Evolutionary conservation across 768 basidiomycete genomes (phyloP), one percentile per base, ranked within the genome.

Genomic region (Phallus indusiatus): DNA sequence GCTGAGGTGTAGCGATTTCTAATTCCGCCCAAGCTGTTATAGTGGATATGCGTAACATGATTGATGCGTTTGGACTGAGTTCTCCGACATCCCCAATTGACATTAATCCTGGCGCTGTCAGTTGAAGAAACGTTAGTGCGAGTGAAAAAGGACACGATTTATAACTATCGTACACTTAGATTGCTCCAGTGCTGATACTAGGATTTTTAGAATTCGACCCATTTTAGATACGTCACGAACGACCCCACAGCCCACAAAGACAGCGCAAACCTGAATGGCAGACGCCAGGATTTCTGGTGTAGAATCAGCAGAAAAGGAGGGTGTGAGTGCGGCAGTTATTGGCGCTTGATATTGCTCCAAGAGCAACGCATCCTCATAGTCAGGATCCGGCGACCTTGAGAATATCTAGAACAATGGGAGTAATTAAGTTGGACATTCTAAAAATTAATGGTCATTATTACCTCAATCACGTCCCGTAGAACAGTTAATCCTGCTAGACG

Each of bases 271-370:
- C 67, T 93, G 84, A 17, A 98, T 85, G 1, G 94, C 95, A 22
- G 90, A 86, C 0, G 94, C 90, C 46, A 97, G 68, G 34, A 98
- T 94, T 68, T 99, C 95, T 0, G 95, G 95, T 0, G 93, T 92
- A 0, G 94, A 91, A 68, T 98, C 96, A 0, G 91, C 80, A 1
- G 92, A 93, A 67, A 99, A 98, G 0, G 94, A 94, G 0, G 96
- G 95, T 0, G 95, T 98, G 17, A 98, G 78, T 0, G 96, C 96
- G 18, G 96, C 93, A 1, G 95, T 96, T 61, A 99, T 95, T 0
- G 96, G 95, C 0, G 96, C 95, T 73, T 99, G 96, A 70, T 96
- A 89, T 69, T 99, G 96, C 68, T 99, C 95, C 12, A 99, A 81
- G 2, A 99, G 75, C 5, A 94, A 76, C 0, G 90, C 84, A 60